Conservation (phyloP, 1,139 yeast species). For the Scheffersomyces cryptocercus region DNA sequence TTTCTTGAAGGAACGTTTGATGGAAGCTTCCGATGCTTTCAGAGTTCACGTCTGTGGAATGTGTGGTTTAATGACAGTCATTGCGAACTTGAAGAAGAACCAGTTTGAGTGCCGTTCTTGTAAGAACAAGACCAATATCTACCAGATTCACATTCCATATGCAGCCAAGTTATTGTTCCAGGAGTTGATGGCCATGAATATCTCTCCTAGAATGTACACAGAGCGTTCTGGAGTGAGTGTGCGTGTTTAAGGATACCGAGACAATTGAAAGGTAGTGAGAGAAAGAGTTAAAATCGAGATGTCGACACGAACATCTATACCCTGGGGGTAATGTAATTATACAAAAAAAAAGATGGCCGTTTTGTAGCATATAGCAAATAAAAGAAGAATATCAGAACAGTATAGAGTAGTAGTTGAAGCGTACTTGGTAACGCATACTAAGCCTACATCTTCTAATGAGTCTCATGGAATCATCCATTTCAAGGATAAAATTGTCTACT, state of each 20-base stretch:
- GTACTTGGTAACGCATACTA: no score
- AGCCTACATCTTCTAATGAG: no score
- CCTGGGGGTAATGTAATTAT: conserved; percentile 8
- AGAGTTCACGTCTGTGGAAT: conserved; percentile 97
- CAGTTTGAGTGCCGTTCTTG: conserved; percentile 98
- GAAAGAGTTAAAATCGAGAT: not conserved
- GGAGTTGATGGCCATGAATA: conserved; percentile 98
- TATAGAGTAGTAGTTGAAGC: not conserved
- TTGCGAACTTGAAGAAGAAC: conserved; percentile 94
- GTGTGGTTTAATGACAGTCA: conserved; percentile 97
- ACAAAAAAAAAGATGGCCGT: conserved; percentile 2
- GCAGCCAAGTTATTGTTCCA: conserved; percentile 97
- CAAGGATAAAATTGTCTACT: no score
- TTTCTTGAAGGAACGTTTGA: conserved; percentile 91
- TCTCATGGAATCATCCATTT: no score
- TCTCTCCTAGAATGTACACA: conserved; percentile 82
- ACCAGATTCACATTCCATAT: conserved; percentile 95
- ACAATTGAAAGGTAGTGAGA: conserved; percentile 4
- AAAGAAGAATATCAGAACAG: not conserved
- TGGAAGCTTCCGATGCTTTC: conserved; percentile 99
- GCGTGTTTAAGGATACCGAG: conserved; percentile 28
- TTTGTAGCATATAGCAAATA: conserved; percentile 4
- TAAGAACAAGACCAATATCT: conserved; percentile 96
- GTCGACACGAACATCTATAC: conserved; percentile 2
- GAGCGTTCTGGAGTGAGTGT: conserved; percentile 52